Evolutionary conservation across 1,284 basidiomycete genomes (phyloP).

Genomic region (Trametes versicolor): DNA sequence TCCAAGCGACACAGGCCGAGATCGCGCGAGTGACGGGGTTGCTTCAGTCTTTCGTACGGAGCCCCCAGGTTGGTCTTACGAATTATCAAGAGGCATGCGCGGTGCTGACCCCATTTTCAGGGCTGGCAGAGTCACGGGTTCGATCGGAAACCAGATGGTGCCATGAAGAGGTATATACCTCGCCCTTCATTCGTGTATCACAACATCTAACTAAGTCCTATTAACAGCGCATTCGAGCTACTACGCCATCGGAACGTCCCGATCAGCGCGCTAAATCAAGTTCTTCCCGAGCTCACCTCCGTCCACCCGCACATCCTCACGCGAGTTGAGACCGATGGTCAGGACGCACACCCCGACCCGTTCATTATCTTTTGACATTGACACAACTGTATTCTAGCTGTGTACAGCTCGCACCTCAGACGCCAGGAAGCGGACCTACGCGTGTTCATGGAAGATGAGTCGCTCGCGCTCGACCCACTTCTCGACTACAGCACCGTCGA

Average conservation of each 20-base stretch:
- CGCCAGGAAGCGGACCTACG: slow-evolving; percentile 82
- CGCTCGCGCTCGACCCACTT: slow-evolving; percentile 70
- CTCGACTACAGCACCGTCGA: slow-evolving; percentile 75
- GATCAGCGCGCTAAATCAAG: slow-evolving; percentile 53
- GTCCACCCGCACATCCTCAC: slow-evolving; percentile 63
- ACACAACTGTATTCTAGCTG: slow-evolving; percentile 49
- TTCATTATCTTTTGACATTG: not conserved
- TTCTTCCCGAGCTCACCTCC: slow-evolving; percentile 64
- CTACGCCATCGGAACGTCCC: slow-evolving; percentile 72
- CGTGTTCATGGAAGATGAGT: slow-evolving; percentile 82
- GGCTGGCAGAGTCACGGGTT: slow-evolving; percentile 70
- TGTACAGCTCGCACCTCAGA: slow-evolving; percentile 68
- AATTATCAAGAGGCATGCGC: not conserved
- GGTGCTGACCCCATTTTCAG: slow-evolving; percentile 42
- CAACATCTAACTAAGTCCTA: not conserved
- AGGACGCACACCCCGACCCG: slow-evolving; percentile 22
- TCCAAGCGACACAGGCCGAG: slow-evolving; percentile 56
- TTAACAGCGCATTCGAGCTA: slow-evolving; percentile 77
- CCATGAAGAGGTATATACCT: slow-evolving; percentile 60
- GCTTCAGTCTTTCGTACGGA: slow-evolving; percentile 59
- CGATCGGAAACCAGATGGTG: slow-evolving; percentile 66
- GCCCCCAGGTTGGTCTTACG: slow-evolving; percentile 62
- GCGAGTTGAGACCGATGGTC: slow-evolving; percentile 80
- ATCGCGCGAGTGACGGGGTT: slow-evolving; percentile 61
- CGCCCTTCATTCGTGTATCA: not conserved